Conservation (phyloP, 1,139 yeast species). For the Magnusiomyces magnusii region DNA sequence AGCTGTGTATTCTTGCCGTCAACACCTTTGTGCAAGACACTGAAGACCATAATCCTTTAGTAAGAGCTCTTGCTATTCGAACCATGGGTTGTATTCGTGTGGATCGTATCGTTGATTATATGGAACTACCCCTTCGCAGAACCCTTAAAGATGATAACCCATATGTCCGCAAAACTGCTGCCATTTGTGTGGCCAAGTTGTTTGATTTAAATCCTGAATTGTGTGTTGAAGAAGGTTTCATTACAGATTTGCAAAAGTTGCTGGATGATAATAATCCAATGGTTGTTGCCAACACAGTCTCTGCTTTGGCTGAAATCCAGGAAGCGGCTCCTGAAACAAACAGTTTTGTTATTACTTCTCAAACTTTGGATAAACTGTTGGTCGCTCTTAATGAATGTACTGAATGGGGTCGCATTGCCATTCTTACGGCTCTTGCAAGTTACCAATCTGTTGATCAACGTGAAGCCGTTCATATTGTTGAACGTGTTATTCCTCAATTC, state of each 20-base stretch:
- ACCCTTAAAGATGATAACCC: constrained; percentile 92
- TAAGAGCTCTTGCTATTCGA: constrained; percentile 91
- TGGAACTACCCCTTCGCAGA: constrained; percentile 80
- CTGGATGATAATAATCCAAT: constrained; percentile 88
- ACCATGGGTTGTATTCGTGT: constrained; percentile 99
- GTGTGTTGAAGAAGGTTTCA: constrained; percentile 82
- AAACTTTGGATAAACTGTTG: constrained; percentile 56
- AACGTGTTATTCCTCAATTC: constrained; percentile 87
- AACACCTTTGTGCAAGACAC: constrained; percentile 94
- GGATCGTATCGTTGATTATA: constrained; percentile 88
- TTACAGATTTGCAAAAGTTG: constrained; percentile 59
- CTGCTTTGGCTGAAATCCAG: constrained; percentile 75
- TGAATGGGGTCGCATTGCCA: constrained; percentile 97
- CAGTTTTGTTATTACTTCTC: constrained; percentile 39
- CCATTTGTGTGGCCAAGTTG: constrained; percentile 91
- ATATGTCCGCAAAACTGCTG: constrained; percentile 96
- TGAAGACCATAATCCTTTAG: constrained; percentile 94
- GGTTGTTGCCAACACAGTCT: constrained; percentile 87
- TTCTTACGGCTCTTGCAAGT: constrained; percentile 71
- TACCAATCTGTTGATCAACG: constrained; percentile 48
- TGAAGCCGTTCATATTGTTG: constrained; percentile 82
- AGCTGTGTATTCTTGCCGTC: constrained; percentile 89
- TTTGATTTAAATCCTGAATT: constrained; percentile 77
- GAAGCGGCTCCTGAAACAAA: constrained; percentile 53
- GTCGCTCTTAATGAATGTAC: constrained; percentile 93